Evolutionary conservation across 176 grass and related monocot genomes (phyloP), one percentile per base, ranked within the genome.

Genomic region (Dendrocalamus sinicus): DNA sequence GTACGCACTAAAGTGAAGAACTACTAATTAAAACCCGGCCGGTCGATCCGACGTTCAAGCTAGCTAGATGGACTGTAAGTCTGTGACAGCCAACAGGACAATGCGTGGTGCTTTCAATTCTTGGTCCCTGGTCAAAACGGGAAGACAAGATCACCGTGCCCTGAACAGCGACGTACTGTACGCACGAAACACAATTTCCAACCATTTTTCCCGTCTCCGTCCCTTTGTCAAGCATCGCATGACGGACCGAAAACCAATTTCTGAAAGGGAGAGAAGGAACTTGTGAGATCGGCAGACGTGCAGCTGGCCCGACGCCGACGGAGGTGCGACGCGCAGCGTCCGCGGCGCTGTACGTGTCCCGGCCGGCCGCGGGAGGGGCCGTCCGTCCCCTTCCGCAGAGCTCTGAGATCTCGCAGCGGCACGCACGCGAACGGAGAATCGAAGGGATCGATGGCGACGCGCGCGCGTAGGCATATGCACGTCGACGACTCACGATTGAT

Each of bases 261-360:
- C 14, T 20, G 13, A 30, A 30, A 67, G 1, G 8, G 59, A 22
- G 35, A 5, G 65, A 40, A 40, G 10, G 8, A 10, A 16, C 16
- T 20, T 39, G 24, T 7, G 54, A 32, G 55, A 63, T 48, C 19
- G 54, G 41, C 69, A 19, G 32, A 14, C 23, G 40, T 50, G 62
- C 57, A 12, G 66, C 78, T 15, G 85, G 55, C 8, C 86, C 86
- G 86, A 60, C 41, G 73, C 67, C 87, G 87, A 28, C 81, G 81
- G 87, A 7, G 22, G 73, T 2, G 74, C 80, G 72, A 2, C 28
- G 53, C 32, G 22, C 12, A 9, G 45, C 64, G 2, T n/a, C 53
- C 35, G 59, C 39, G 70, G 69, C 51, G 32, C 52, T 45, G 37
- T 73, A 10, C 72, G 70, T 69, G 85, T 37, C 85, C 76, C 85